Evolutionary conservation across 2,329 filamentous ascomycete species (phyloP), one percentile per base, ranked within the genome.

Genomic region (Penicillium griseofulvum): DNA sequence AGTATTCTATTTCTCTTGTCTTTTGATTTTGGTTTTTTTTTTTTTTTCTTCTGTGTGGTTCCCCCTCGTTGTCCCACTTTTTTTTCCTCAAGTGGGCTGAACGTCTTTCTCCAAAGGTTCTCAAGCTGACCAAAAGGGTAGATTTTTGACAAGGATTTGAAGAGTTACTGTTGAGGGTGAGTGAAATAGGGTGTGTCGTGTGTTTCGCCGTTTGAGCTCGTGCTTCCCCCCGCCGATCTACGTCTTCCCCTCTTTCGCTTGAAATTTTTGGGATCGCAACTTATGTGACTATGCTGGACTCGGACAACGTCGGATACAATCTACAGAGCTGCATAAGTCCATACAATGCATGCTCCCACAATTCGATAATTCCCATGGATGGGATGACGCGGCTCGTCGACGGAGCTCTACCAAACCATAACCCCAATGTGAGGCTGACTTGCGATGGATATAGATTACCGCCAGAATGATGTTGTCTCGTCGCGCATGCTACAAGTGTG

Each of bases 401-500:
- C 37, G 34, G 38, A 49, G 41, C 43, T 59, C 45, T 45, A 42
- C 22, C 17, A 31, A 54, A 55, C 19, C 43, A 45, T 33, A 41
- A 46, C 26, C 39, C 46, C 36, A 36, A 16, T 36, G 37, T 19
- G 28, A 46, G 48, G 64, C 63, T 62, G 49, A 62, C 51, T 54
- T 19, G 45, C 53, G 44, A 41, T 59, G 60, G 42, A 51, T 59
- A 63, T 59, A 63, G 57, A 63, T 57, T 59, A 64, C 54, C 56
- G 56, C 49, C 71, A 80, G 71, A 66, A 92, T 91, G 88, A 88
- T 89, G 78, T 89, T 91, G 68, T 90, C 88, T 73, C 88, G 89
- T 77, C 87, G 89, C 78, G 88, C 88, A 68, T 92, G 89, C 83
- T 90, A 90, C 82, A 90, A 80, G 67, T 80, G 78, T 76, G 89